Conservation (phyloP, 306 rosid genomes). For the Psophocarpus tetragonolobus region DNA sequence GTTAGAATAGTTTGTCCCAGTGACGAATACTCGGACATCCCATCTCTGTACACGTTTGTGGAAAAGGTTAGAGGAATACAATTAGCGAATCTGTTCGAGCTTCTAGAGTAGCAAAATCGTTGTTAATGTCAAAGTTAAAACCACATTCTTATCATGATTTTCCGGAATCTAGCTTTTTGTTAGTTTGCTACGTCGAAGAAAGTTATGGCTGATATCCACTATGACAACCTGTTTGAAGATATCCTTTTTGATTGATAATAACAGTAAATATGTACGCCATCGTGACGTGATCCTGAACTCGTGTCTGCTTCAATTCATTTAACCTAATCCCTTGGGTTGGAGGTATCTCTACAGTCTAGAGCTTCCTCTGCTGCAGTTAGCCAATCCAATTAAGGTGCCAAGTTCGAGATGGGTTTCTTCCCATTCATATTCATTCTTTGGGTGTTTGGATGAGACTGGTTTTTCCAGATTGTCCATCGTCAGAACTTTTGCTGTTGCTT, state of each 20-base stretch:
- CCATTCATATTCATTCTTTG: constrained; percentile 25
- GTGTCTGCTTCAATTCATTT: constrained; percentile 26
- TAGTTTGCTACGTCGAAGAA: constrained; percentile 27
- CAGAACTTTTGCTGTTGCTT: constrained; percentile 31
- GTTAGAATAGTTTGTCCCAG: neutral
- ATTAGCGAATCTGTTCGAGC: constrained; percentile 56
- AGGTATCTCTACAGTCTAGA: constrained; percentile 29
- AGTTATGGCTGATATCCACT: constrained; percentile 51
- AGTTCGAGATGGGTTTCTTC: constrained; percentile 42
- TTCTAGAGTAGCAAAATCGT: constrained; percentile 52
- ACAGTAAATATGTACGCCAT: constrained; percentile 32
- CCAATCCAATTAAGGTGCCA: constrained; percentile 40
- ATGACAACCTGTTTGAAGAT: constrained; percentile 48
- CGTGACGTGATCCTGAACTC: constrained; percentile 46
- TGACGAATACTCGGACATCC: constrained; percentile 24
- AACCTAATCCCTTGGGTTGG: constrained; percentile 3
- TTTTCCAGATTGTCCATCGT: constrained; percentile 17
- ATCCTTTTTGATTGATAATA: constrained; percentile 40
- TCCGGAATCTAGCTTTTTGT: constrained; percentile 33
- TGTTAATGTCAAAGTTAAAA: constrained; percentile 34
- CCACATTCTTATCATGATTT: constrained; percentile 44
- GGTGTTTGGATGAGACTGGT: neutral
- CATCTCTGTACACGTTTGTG: constrained; percentile 13
- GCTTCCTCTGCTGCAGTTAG: constrained; percentile 33
- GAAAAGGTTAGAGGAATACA: constrained; percentile 39